Percentiles rank a stretch among this genome's conserved stretches.
These are phyloP conservation scores for Flaveria robusta DNA, from an alignment of 129 eudicot species.

Conservation along the genomic window DNA sequence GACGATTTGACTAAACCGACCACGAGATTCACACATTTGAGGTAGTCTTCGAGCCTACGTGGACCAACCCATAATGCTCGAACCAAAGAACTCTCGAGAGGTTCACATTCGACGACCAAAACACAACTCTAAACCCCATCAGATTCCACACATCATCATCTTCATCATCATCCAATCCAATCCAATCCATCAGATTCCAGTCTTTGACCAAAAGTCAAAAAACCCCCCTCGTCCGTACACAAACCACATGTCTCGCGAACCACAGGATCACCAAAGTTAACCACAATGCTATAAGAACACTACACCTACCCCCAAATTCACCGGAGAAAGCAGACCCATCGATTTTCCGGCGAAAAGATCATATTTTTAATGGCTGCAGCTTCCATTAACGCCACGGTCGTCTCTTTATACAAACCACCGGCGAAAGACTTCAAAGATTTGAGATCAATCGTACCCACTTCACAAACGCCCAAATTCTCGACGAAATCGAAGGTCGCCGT, in stretches of 20 bases:
- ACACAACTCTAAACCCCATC: too few species aligned
- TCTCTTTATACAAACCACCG: constrained; percentile 41
- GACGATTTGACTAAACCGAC: too few species aligned
- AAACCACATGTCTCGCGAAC: constrained; percentile 8
- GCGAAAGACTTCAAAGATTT: constrained; percentile 28
- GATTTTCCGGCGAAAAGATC: constrained; percentile 8
- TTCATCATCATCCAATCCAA: neutral
- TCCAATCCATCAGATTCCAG: constrained; percentile 9
- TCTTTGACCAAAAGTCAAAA: constrained; percentile 8
- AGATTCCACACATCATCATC: neutral
- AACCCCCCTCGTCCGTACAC: constrained; percentile 7
- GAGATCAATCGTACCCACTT: constrained; percentile 17
- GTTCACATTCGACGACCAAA: neutral
- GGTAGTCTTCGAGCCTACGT: constrained; percentile 15
- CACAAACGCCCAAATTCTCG: constrained; percentile 28
- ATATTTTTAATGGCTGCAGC: constrained; percentile 45
- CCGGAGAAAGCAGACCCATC: constrained; percentile 36
- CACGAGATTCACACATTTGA: neutral
- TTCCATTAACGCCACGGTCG: constrained; percentile 48
- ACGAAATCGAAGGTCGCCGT: constrained; percentile 32
- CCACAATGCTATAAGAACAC: constrained; percentile 19
- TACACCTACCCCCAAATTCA: constrained; percentile 8
- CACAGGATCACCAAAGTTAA: constrained; percentile 9
- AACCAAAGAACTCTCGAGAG: constrained; percentile 6
- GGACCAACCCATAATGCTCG: constrained; percentile 4